A percentile compares a stretch with the other conserved stretches of the same genome.
Conservation (phyloP, 495 filamentous ascomycete genomes). For the Aspergillus leporis region DNA sequence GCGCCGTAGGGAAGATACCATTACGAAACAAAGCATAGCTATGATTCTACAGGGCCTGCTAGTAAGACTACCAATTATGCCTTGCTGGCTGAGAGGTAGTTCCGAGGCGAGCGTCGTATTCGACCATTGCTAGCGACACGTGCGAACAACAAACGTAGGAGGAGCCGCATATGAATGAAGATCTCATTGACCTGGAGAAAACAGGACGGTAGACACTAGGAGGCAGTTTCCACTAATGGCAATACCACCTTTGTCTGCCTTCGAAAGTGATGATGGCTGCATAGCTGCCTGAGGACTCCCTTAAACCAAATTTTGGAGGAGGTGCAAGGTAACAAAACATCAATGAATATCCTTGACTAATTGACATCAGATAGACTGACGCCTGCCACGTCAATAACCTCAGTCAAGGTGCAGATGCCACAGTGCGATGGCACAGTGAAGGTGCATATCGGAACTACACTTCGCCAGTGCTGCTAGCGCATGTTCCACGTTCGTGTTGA, state of each 20-base stretch:
- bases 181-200: background rate
- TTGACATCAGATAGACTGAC: slow-evolving; percentile 5
- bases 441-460: slow-evolving; percentile 17
- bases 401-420: slow-evolving; percentile 10
- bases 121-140: background rate
- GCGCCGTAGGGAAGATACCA: background rate
- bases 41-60: background rate
- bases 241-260: background rate
- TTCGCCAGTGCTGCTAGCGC: slow-evolving; percentile 1
- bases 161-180: background rate
- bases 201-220: background rate
- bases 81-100: background rate
- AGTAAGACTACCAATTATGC: background rate
- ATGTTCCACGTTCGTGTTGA: slow-evolving; percentile 2
- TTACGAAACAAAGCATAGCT: background rate
- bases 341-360: background rate
- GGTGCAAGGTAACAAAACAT: background rate
- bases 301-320: background rate
- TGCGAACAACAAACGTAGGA: background rate
- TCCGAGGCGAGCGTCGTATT: background rate
- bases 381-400: slow-evolving; percentile 33
- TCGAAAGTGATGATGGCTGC: background rate
- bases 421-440: slow-evolving; percentile 16
- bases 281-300: slow-evolving; percentile 1
- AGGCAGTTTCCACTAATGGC: background rate